These are phyloP conservation scores for Colletotrichum australisinense DNA, from an alignment of 2,329 filamentous ascomycete genomes.

Conservation along the genomic window DNA sequence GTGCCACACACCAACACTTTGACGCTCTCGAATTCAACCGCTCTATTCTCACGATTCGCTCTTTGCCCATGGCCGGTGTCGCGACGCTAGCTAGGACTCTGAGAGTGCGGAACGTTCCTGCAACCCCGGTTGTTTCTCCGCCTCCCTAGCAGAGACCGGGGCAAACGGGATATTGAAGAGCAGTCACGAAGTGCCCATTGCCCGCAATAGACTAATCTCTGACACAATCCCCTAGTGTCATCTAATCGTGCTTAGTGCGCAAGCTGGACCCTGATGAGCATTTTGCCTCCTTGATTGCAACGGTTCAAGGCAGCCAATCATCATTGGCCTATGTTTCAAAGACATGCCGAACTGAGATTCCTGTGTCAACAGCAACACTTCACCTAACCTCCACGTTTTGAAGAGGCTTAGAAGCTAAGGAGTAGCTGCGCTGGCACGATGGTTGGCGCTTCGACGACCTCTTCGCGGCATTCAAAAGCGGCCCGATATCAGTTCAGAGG, in stretches of 20 bases:
- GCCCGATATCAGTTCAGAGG: not conserved
- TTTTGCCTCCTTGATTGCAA: conserved; percentile 22
- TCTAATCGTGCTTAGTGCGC: conserved; percentile 29
- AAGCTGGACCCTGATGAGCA: conserved; percentile 28
- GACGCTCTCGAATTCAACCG: conserved; percentile 1
- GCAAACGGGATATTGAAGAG: conserved; percentile 23
- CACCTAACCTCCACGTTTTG: not conserved
- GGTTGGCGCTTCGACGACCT: not conserved
- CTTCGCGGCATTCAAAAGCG: not conserved
- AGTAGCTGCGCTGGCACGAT: too few relatives aligned
- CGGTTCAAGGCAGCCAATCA: conserved; percentile 27
- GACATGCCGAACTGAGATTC: conserved; percentile 4
- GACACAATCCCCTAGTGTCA: conserved; percentile 24
- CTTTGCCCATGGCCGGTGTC: conserved; percentile 2
- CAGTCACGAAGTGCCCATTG: conserved; percentile 25
- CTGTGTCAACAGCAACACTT: not conserved
- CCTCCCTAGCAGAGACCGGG: conserved; percentile 4
- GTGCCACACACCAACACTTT: conserved; percentile 14
- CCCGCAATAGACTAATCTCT: conserved; percentile 11
- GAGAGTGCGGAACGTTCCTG: conserved; percentile 27
- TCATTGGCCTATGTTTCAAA: conserved; percentile 14
- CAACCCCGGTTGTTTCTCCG: conserved; percentile 7
- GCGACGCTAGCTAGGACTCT: conserved; percentile 25
- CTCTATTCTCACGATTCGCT: conserved; percentile 11
- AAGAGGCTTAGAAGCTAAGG: conserved; percentile 5